Evolutionary conservation across 371 early-diverging fungal species (phyloP).

Genomic region (Circinella minor): DNA sequence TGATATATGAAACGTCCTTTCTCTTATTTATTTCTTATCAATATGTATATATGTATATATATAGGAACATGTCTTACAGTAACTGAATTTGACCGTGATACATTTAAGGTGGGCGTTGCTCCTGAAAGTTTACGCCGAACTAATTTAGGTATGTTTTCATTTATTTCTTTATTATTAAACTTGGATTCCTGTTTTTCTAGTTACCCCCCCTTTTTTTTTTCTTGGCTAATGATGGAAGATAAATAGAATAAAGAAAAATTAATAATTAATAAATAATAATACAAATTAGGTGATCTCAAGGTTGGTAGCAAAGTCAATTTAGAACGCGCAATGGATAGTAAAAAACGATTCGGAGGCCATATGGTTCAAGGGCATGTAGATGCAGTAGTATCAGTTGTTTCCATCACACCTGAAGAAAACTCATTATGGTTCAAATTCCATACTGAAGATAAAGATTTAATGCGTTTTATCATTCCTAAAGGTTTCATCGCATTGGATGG

Average conservation of each 20-base stretch:
- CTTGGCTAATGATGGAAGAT: no score
- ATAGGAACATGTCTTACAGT: conserved; percentile 93
- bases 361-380: conserved; percentile 98
- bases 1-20: neutral
- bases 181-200: no score
- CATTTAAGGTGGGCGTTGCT: conserved; percentile 91
- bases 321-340: conserved; percentile 90
- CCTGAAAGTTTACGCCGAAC: conserved; percentile 93
- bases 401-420: conserved; percentile 86
- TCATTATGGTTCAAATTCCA: conserved; percentile 84
- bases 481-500: conserved; percentile 95
- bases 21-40: neutral
- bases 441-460: conserved; percentile 62
- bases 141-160: conserved; percentile 70
- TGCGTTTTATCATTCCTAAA: conserved; percentile 91
- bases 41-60: neutral
- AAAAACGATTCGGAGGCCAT: conserved; percentile 94
- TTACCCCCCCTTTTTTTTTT: no score
- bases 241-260: no score
- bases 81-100: conserved; percentile 81
- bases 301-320: conserved; percentile 86
- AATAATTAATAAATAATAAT: neutral
- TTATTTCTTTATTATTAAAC: neutral
- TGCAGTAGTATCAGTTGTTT: conserved; percentile 74
- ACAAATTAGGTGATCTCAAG: conserved; percentile 67